phyloP scores from a whole-genome alignment of 2,329 filamentous ascomycete species.

The Colletotrichum spinosum region DNA sequence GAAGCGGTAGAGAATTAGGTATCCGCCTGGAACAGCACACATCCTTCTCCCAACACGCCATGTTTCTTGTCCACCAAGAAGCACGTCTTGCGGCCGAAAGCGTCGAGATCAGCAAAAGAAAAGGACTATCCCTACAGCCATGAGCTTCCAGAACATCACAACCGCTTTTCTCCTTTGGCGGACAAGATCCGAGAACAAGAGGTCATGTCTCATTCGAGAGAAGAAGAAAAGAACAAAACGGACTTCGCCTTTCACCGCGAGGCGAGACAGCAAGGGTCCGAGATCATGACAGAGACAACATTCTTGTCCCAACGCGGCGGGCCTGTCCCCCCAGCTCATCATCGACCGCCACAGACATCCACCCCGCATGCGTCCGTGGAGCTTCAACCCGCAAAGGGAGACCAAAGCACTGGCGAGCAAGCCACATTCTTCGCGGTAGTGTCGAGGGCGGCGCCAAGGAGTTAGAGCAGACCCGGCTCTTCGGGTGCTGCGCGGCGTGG shows the following conservation, averaged over 20 bases:
- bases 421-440: conserved; percentile 2
- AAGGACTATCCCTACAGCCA: neutral
- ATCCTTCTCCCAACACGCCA: too few species aligned
- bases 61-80: too few species aligned
- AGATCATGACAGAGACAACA: neutral
- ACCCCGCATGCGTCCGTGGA: conserved; percentile 12
- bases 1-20: too few species aligned
- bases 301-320: conserved; percentile 16
- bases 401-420: conserved; percentile 15
- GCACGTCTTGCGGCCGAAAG: conserved; percentile 3
- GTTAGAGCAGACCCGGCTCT: conserved; percentile 8
- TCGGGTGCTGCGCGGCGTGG: conserved; percentile 2
- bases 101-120: conserved; percentile 22
- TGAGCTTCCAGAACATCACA: conserved; percentile 19
- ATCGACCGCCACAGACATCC: neutral
- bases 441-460: neutral
- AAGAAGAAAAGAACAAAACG: too few species aligned
- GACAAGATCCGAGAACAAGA: conserved; percentile 3
- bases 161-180: neutral
- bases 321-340: conserved; percentile 6
- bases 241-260: neutral
- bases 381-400: neutral
- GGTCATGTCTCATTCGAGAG: neutral
- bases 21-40: too few species aligned
- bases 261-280: too few species aligned